Conservation (phyloP, 1,284 basidiomycete genomes). For the Ceratobasidium sp. region DNA sequence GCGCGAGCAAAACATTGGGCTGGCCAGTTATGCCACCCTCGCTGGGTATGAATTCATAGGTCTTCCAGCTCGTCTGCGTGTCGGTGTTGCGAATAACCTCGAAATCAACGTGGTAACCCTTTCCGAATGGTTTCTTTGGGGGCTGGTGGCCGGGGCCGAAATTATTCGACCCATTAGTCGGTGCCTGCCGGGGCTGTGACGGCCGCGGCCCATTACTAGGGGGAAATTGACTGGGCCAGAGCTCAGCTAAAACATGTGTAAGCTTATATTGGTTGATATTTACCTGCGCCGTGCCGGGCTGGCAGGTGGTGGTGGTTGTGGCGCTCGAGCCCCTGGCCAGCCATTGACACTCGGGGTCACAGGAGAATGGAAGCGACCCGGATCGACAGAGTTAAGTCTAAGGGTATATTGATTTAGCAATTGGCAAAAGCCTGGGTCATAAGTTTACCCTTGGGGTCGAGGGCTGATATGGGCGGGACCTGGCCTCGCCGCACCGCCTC, state of each 20-base stretch:
- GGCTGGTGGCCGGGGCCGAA: not conserved
- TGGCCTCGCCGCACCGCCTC: too few species aligned
- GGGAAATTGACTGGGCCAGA: not conserved
- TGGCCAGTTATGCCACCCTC: not conserved
- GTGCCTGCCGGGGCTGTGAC: not conserved
- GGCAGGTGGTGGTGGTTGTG: not conserved
- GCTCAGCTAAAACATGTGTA: not conserved
- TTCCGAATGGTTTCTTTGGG: not conserved
- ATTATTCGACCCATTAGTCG: not conserved
- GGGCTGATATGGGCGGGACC: not conserved
- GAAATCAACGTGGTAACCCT: not conserved
- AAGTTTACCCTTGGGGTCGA: not conserved
- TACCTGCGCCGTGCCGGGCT: not conserved
- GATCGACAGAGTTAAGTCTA: not conserved
- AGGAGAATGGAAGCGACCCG: not conserved
- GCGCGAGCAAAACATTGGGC: not conserved
- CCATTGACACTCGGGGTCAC: too few species aligned
- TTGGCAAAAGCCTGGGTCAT: not conserved
- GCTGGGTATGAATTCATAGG: not conserved
- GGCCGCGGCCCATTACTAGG: not conserved
- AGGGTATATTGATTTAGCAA: not conserved
- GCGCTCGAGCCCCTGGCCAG: not conserved
- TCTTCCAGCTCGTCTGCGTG: not conserved
- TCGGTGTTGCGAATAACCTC: slow-evolving; percentile 6
- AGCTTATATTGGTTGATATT: not conserved